phyloP scores from a whole-genome alignment of 2,329 filamentous ascomycete genomes.

The Cladophialophora immunda region DNA sequence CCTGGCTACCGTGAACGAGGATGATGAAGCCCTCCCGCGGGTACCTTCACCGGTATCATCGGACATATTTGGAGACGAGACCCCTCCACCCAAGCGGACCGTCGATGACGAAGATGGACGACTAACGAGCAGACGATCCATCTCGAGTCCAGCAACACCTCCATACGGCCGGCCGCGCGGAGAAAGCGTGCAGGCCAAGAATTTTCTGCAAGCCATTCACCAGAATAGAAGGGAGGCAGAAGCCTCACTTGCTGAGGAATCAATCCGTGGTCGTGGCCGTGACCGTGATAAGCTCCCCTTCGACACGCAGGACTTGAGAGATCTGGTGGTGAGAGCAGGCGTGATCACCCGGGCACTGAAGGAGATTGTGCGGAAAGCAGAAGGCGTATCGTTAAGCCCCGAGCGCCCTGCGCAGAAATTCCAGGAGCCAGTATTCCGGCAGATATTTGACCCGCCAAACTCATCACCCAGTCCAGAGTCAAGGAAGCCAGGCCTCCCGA shows the following conservation, averaged over 20 bases:
- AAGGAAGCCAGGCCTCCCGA: constrained; percentile 39
- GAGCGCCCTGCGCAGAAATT: constrained; percentile 41
- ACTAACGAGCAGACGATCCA: constrained; percentile 36
- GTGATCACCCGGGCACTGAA: constrained; percentile 59
- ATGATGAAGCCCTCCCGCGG: constrained; percentile 61
- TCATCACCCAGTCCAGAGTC: constrained; percentile 43
- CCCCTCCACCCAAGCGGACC: constrained; percentile 32
- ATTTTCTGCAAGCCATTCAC: constrained; percentile 69
- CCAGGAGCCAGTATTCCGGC: constrained; percentile 56
- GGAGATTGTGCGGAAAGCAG: constrained; percentile 59
- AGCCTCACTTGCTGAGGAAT: constrained; percentile 43
- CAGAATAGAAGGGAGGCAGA: constrained; percentile 51
- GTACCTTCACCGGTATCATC: constrained; percentile 65
- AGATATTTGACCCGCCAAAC: constrained; percentile 56
- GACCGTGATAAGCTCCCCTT: constrained; percentile 67
- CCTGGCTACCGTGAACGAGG: constrained; percentile 70
- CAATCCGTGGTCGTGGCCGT: constrained; percentile 38
- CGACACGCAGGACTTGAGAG: constrained; percentile 69
- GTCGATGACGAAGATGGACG: constrained; percentile 28
- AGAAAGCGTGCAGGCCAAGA: constrained; percentile 67
- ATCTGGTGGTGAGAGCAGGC: constrained; percentile 64
- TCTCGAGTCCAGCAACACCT: constrained; percentile 40
- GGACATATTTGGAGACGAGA: constrained; percentile 61
- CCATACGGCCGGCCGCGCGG: constrained; percentile 58
- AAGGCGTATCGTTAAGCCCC: constrained; percentile 51